Evolutionary conservation across 805 yeast genomes (phyloP).

Genomic region (Starmerella vaccinii): DNA sequence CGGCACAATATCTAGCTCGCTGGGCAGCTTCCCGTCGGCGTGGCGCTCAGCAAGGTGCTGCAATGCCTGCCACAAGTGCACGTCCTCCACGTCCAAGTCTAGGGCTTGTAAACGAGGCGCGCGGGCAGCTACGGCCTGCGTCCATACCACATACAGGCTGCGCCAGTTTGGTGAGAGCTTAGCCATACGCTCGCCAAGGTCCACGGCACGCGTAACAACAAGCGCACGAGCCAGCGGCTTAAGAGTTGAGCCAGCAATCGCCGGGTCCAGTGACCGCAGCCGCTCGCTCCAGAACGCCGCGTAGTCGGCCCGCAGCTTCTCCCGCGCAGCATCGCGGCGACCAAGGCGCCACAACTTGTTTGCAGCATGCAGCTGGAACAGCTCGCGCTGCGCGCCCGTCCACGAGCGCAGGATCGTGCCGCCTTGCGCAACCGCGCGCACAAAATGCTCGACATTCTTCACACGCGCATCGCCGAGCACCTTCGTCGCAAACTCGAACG

Average conservation of each 20-base stretch:
- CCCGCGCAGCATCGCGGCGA: conserved; percentile 18
- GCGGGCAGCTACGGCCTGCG: neutral
- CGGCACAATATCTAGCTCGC: conserved; percentile 6
- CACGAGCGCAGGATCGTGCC: conserved; percentile 26
- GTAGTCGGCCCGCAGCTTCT: conserved; percentile 21
- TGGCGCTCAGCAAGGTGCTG: neutral
- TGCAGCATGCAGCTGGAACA: conserved; percentile 26
- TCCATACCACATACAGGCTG: conserved; percentile 12
- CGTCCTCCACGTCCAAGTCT: neutral
- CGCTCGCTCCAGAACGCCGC: conserved; percentile 19
- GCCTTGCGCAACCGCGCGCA: conserved; percentile 24
- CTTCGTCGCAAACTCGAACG: conserved; percentile 22
- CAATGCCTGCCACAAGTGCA: conserved; percentile 6
- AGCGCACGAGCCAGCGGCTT: conserved; percentile 17
- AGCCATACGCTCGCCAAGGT: neutral
- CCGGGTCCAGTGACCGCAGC: neutral
- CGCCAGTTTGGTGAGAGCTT: conserved; percentile 12
- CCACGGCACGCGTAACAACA: conserved; percentile 15
- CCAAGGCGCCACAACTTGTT: conserved; percentile 27
- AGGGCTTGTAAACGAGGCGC: neutral
- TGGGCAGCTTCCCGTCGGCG: conserved; percentile 4
- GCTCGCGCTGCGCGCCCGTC: conserved; percentile 22
- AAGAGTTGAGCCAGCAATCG: conserved; percentile 6
- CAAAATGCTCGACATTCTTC: conserved; percentile 23
- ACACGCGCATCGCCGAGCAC: conserved; percentile 23